These are phyloP conservation scores for Paramyrothecium sp. DNA, from an alignment of 2,329 filamentous ascomycete species.

Conservation along the genomic window DNA sequence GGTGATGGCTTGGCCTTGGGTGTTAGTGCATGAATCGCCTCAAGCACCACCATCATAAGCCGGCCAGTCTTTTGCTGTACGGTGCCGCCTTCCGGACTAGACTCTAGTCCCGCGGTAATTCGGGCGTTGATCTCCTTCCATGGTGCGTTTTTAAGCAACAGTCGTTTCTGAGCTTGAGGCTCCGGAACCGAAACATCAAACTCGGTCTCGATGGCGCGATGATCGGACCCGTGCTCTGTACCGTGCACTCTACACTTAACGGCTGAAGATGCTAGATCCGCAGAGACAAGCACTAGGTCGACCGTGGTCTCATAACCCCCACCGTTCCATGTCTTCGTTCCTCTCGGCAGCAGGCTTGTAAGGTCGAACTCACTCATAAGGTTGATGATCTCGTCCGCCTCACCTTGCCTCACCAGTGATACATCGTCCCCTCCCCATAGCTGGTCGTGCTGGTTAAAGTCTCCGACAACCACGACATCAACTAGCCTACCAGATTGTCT, in stretches of 20 bases:
- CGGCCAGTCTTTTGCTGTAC: constrained; percentile 8
- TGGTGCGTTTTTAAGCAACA: constrained; percentile 7
- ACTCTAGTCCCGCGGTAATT: constrained; percentile 3
- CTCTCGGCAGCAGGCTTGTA: constrained; percentile 26
- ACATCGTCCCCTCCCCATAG: constrained; percentile 7
- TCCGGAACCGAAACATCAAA: constrained; percentile 4
- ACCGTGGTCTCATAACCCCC: constrained; percentile 16
- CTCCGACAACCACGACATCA: constrained; percentile 7
- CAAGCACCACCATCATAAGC: constrained; percentile 5
- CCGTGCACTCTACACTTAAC: constrained; percentile 17
- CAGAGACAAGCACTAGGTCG: constrained; percentile 16
- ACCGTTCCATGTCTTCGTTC: constrained; percentile 28
- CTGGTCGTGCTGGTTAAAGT: no score
- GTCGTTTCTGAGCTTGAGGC: constrained; percentile 2
- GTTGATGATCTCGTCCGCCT: constrained; percentile 31
- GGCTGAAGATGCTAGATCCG: constrained; percentile 10
- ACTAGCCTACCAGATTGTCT: background rate
- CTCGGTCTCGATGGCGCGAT: constrained; percentile 3
- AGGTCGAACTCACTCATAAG: constrained; percentile 29
- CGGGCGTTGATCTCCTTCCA: constrained; percentile 9
- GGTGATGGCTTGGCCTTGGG: constrained; percentile 20
- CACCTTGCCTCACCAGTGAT: constrained; percentile 22
- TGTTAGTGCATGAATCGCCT: constrained; percentile 8
- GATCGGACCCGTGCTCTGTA: constrained; percentile 11
- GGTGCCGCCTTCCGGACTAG: constrained; percentile 1